Evolutionary conservation across 163 green algal genomes (phyloP).

Genomic region (Chlorella variabilis): DNA sequence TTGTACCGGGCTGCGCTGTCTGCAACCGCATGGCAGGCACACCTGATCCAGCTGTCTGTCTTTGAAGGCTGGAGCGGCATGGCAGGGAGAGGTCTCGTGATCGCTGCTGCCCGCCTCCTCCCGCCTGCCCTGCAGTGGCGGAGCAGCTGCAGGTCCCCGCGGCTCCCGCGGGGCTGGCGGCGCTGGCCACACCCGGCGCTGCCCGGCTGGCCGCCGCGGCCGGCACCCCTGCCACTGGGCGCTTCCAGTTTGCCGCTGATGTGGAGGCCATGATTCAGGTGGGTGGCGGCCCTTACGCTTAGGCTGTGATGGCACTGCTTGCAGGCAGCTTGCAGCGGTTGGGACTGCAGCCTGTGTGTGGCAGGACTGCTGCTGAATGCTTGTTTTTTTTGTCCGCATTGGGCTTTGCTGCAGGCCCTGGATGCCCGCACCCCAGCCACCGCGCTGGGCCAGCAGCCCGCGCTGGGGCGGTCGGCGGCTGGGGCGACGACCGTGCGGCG

Average conservation of each 20-base stretch:
- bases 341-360: not conserved
- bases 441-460: not conserved
- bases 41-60: too few relatives aligned
- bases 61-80: too few relatives aligned
- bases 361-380: not conserved
- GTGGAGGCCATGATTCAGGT: slow-evolving; percentile 35
- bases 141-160: slow-evolving; percentile 38
- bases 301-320: too few relatives aligned
- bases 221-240: not conserved
- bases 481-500: slow-evolving; percentile 29
- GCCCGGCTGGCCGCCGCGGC: not conserved
- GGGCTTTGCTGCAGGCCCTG: slow-evolving; percentile 9
- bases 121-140: slow-evolving; percentile 14
- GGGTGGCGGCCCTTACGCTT: too few relatives aligned
- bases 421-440: slow-evolving; percentile 22
- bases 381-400: not conserved
- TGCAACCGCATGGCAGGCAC: too few relatives aligned
- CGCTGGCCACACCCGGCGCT: slow-evolving; percentile 20
- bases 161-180: slow-evolving; percentile 23
- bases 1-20: too few relatives aligned
- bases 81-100: too few relatives aligned
- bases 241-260: slow-evolving; percentile 39
- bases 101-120: too few relatives aligned
- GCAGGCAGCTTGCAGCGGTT: not conserved
- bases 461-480: not conserved